Evolutionary conservation across 1,139 yeast genomes (phyloP).

Genomic region (Ogataea hybrid): DNA sequence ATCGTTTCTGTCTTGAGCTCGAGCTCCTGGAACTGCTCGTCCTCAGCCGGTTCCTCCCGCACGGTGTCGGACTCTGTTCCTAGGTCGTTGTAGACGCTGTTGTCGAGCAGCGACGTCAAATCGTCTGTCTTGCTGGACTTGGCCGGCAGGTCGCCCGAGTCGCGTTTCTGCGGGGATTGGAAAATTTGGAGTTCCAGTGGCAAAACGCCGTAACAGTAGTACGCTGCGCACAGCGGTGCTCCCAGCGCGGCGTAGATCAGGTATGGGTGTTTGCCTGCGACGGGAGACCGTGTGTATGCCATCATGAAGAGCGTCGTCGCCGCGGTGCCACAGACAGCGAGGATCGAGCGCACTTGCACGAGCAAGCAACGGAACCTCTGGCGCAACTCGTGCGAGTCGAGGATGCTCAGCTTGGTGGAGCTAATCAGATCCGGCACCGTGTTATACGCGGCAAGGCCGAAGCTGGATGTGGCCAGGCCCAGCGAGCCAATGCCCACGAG

Average conservation of each 20-base stretch:
- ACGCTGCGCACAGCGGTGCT: slow-evolving; percentile 39
- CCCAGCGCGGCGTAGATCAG: slow-evolving; percentile 55
- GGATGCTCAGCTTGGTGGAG: slow-evolving; percentile 7
- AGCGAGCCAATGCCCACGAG: slow-evolving; percentile 51
- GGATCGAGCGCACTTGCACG: slow-evolving; percentile 33
- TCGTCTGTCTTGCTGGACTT: slow-evolving; percentile 22
- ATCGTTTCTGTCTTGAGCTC: slow-evolving; percentile 42
- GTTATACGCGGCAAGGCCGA: slow-evolving; percentile 38
- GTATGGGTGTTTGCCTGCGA: slow-evolving; percentile 52
- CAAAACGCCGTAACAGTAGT: slow-evolving; percentile 30
- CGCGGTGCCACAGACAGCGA: slow-evolving; percentile 38
- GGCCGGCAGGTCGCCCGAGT: not conserved
- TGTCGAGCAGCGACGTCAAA: slow-evolving; percentile 43
- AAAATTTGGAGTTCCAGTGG: slow-evolving; percentile 26
- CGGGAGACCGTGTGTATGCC: slow-evolving; percentile 43
- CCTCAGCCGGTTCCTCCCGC: slow-evolving; percentile 31
- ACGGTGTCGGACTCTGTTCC: slow-evolving; percentile 35
- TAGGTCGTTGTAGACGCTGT: slow-evolving; percentile 48
- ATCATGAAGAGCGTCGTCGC: slow-evolving; percentile 41
- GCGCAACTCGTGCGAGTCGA: slow-evolving; percentile 7
- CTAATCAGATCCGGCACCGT: slow-evolving; percentile 35
- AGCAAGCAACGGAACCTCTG: slow-evolving; percentile 28
- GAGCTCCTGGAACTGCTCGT: slow-evolving; percentile 40
- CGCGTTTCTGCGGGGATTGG: slow-evolving; percentile 8
- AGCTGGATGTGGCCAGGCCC: slow-evolving; percentile 47